phyloP scores from a whole-genome alignment of 2,329 filamentous ascomycete genomes.

The Penicillium sp. region DNA sequence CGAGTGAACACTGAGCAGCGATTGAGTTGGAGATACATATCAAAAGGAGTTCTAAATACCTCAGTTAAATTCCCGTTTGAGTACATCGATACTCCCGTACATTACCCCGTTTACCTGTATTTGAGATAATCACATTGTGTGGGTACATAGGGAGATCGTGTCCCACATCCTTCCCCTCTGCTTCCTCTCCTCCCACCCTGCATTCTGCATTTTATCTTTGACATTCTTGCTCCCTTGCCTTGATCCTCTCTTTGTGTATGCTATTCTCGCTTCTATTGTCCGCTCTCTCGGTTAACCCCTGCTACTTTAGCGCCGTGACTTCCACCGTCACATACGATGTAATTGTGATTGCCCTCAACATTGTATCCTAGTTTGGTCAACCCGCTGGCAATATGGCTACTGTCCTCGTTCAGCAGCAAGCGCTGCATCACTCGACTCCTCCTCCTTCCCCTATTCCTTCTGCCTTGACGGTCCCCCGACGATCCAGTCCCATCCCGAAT shows the following conservation, averaged over 20 bases:
- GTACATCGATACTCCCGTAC: too few species aligned
- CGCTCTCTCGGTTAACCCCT: not conserved
- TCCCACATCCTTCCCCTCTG: conserved; percentile 13
- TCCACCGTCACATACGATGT: conserved; percentile 17
- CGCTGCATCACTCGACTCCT: conserved; percentile 51
- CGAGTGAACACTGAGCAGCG: too few species aligned
- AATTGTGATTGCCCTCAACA: conserved; percentile 6
- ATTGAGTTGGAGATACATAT: too few species aligned
- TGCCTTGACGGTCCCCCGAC: conserved; percentile 60
- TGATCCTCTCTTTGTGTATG: not conserved
- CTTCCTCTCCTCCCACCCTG: conserved; percentile 3
- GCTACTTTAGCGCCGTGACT: not conserved
- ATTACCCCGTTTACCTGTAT: not conserved
- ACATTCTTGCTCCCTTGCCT: conserved; percentile 5
- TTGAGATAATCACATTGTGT: conserved; percentile 3
- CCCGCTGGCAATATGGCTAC: conserved; percentile 44
- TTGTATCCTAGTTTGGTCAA: not conserved
- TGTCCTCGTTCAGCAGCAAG: conserved; percentile 50
- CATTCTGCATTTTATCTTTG: conserved; percentile 6
- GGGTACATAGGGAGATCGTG: conserved; percentile 7
- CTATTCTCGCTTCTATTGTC: not conserved
- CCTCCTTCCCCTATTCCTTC: conserved; percentile 49
- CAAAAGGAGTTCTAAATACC: too few species aligned
- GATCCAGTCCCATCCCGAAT: conserved; percentile 71
- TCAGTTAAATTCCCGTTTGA: too few species aligned